phyloP scores from a whole-genome alignment of 805 yeast species.

The Pichia pseudocactophila region DNA sequence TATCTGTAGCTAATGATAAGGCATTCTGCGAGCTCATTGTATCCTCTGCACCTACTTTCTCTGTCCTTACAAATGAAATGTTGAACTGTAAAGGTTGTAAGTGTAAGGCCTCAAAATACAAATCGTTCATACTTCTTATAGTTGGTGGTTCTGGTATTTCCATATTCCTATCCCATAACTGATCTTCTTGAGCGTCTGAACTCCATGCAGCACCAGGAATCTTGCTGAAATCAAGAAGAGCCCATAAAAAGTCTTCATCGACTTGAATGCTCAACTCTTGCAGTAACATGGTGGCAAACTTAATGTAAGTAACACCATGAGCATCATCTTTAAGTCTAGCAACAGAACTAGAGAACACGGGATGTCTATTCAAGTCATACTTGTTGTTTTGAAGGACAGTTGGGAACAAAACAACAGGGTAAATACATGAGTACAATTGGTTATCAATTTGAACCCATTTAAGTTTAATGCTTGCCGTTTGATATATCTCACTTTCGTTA shows the following conservation, averaged over 20 bases:
- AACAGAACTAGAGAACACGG: slow-evolving; percentile 79
- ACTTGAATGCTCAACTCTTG: slow-evolving; percentile 90
- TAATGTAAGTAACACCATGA: slow-evolving; percentile 84
- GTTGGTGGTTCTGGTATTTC: slow-evolving; percentile 63
- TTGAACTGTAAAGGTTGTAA: slow-evolving; percentile 87
- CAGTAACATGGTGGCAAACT: slow-evolving; percentile 79
- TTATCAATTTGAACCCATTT: slow-evolving; percentile 96
- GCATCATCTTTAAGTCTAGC: slow-evolving; percentile 80
- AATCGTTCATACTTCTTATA: slow-evolving; percentile 48
- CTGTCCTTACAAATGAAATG: slow-evolving; percentile 85
- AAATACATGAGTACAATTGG: slow-evolving; percentile 79
- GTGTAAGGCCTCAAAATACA: slow-evolving; percentile 87
- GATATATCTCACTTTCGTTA: slow-evolving; percentile 77
- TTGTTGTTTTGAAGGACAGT: slow-evolving; percentile 79
- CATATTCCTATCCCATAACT: slow-evolving; percentile 53
- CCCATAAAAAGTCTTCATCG: slow-evolving; percentile 87
- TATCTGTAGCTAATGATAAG: slow-evolving; percentile 68
- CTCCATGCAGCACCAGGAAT: slow-evolving; percentile 81
- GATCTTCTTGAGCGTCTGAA: slow-evolving; percentile 22
- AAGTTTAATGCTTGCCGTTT: slow-evolving; percentile 67
- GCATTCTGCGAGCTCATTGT: slow-evolving; percentile 52
- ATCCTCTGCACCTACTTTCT: slow-evolving; percentile 51
- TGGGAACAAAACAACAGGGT: slow-evolving; percentile 84
- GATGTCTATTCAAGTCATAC: slow-evolving; percentile 79
- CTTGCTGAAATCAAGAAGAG: slow-evolving; percentile 70